A percentile compares a stretch with the other conserved stretches of the same genome.
phyloP scores from a whole-genome alignment of 2,329 filamentous ascomycete species.

The Calonectria leucothoes region DNA sequence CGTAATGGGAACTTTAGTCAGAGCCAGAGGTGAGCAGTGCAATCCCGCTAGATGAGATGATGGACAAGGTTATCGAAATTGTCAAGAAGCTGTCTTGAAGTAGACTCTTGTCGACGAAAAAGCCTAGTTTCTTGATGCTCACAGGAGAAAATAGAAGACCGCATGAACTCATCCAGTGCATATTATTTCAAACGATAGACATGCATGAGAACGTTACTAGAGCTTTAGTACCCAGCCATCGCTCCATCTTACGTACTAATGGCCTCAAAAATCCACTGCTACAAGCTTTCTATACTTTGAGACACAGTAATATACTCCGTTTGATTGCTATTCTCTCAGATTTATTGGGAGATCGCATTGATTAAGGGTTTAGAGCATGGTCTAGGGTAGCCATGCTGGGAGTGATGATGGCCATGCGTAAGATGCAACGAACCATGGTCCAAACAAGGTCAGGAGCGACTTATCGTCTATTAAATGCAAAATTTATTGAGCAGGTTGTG shows the following conservation, averaged over 20 bases:
- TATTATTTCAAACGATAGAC: not conserved
- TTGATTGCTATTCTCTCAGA: not conserved
- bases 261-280: not conserved
- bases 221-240: no score
- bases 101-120: not conserved
- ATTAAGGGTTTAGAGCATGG: not conserved
- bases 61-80: not conserved
- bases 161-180: not conserved
- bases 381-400: not conserved
- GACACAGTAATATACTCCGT: no score
- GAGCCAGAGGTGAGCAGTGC: not conserved
- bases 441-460: not conserved
- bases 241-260: not conserved
- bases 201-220: not conserved
- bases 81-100: not conserved
- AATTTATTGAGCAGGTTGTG: not conserved
- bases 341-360: not conserved
- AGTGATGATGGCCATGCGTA: no score
- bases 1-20: not conserved
- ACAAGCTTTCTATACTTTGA: not conserved
- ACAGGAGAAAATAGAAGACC: rapidly evolving
- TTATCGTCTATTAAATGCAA: not conserved
- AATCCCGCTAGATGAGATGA: not conserved
- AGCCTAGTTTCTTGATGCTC: not conserved
- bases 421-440: no score